Evolutionary conservation across 2,329 filamentous ascomycete species (phyloP), one percentile per base, ranked within the genome.

Genomic region (Stemphylium vesicarium): DNA sequence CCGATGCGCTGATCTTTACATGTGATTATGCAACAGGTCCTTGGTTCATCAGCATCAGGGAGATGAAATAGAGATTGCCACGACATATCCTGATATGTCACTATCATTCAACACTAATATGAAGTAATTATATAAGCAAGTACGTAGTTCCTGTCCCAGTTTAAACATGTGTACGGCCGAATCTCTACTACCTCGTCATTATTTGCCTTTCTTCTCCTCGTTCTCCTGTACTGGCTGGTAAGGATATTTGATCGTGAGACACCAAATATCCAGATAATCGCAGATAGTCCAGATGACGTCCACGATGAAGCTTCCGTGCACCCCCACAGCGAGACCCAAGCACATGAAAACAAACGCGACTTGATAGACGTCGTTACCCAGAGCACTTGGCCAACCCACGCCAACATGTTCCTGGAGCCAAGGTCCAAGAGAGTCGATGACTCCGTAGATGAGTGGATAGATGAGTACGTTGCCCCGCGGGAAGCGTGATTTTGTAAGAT

Each of bases 201-300:
- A 71, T 45, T 67, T 58, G 8, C 37, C 69, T 57, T 72, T 72
- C 61, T 65, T 66, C 48, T 68, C 63, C 20, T 55, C 41, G 4
- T 67, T 63, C 35, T 68, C 71, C 52, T 74, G 65, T 39, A 70
- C 74, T 51, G 81, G 79, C 32, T 80, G 72, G 57, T 82, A 81
- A 0, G 85, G 85, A 68, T 98, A 88, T 84, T 99, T 99, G 79
- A 99, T 99, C 1, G 91, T 96, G 74, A 99, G 81, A 74, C 95
- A 99, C 92, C 92, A 98, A 64, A 99, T 99, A 74, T 99, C 95
- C 57, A 98, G 83, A 75, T 96, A 96, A 75, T 99, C 95, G 78
- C 95, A 99, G 66, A 99, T 98, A 26, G 92, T 96, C 56, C 95
- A 92, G 64, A 99, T 97, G 52, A 98, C 93, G 74, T 98, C 95